Base-by-base conservation (phyloP, 768 basidiomycete species). In the Amanita pallidorosea region DNA sequence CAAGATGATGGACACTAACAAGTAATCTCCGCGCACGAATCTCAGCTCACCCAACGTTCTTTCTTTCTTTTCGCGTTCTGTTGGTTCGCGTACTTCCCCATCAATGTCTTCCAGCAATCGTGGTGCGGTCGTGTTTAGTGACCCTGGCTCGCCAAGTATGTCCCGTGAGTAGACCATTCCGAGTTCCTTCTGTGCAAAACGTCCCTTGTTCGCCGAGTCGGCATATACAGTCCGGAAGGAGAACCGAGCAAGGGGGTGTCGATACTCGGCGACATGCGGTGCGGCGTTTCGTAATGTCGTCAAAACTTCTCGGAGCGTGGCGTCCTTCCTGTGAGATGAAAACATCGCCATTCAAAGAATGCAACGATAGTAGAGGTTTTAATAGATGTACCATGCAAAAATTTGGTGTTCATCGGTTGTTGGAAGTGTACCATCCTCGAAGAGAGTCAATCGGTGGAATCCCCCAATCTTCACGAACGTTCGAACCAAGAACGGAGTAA, bases 141-240 rank as follows among this genome's bases (percentile, higher is more conserved):
- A 65, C 31, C 86, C 86, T 3, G 85, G 83, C 63, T 88, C 88
- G 44, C 87, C 87, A 2, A 88, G 76, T 55, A 90, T 85, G 65
- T 90, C 89, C 55, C 88, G 81, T 40, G 87, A 86, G 64, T 87
- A 85, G 35, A 91, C 83, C 58, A 76, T 76, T 23, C 88, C 88
- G 38, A 91, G 77, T 38, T 91, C 88, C 67, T 89, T 89, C 61
- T 79, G 76, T 0, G 80, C 69, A 56, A 82, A 85, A 13, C 79
- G 76, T 5, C 87, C 88, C 55, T 83, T 80, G 63, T 78, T 79
- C 5, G 77, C 73, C 7, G 80, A 71, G 61, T 89, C 88, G 4
- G 85, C 85, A 55, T 83, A 89, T 45, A 90, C 77, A 7, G 85
- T 79, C 35, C 83, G 77, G 73, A 91, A 91, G 7, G 80, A 78